Percentiles rank a stretch among this genome's conserved stretches.
phyloP scores from a whole-genome alignment of 192 early-diverging fungal species.

The Entophlyctis luteolus region DNA sequence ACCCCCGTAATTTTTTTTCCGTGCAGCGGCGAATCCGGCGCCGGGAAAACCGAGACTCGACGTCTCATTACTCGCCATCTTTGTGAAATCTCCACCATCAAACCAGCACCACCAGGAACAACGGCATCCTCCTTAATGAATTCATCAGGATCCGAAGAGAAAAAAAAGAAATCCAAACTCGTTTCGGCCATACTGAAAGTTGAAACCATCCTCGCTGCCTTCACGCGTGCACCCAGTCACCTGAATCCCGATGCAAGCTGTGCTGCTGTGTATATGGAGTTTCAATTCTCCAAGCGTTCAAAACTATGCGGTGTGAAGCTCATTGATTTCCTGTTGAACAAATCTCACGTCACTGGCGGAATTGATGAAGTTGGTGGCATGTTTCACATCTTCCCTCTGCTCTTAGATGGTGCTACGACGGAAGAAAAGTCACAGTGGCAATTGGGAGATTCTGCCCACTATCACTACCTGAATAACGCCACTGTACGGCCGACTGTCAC shows the following conservation, averaged over 20 bases:
- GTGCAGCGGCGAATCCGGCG: constrained; percentile 77
- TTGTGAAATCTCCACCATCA: constrained; percentile 58
- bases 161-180: constrained; percentile 65
- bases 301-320: constrained; percentile 75
- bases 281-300: constrained; percentile 78
- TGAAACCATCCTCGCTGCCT: constrained; percentile 67
- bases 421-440: constrained; percentile 71
- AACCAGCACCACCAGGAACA: background rate
- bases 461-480: constrained; percentile 46
- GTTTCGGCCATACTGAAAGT: constrained; percentile 67
- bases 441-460: constrained; percentile 61
- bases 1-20: background rate
- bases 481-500: constrained; percentile 1
- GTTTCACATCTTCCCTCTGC: constrained; percentile 91
- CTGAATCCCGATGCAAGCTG: constrained; percentile 65
- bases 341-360: constrained; percentile 63
- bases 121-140: constrained; percentile 41
- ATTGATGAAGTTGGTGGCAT: constrained; percentile 64
- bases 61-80: constrained; percentile 70
- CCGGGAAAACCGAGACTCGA: constrained; percentile 83
- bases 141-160: too few species aligned
- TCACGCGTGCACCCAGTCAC: constrained; percentile 67
- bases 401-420: constrained; percentile 70
- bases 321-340: constrained; percentile 84
- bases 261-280: constrained; percentile 72